Conservation (phyloP, 352 stramenopile species). For the Phytophthora pisi region DNA sequence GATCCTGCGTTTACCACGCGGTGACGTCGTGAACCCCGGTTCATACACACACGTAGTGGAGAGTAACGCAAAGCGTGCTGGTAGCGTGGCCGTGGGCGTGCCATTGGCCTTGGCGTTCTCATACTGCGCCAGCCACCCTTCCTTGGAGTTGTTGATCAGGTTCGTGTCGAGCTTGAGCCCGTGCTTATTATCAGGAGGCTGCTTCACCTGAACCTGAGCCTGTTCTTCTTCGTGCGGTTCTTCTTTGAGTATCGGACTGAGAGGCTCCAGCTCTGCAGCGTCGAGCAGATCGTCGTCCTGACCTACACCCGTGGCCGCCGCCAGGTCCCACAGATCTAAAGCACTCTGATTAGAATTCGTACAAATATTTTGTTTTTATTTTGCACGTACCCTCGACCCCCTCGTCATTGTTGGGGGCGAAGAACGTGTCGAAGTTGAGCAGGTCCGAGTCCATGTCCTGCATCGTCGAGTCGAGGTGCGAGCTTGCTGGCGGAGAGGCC, state of each 20-base stretch:
- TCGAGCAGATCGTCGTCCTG: constrained; percentile 42
- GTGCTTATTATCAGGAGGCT: constrained; percentile 11
- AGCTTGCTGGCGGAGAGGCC: constrained; percentile 25
- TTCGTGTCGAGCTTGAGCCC: constrained; percentile 33
- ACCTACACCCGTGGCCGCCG: constrained; percentile 14
- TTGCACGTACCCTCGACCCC: constrained; percentile 26
- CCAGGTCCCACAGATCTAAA: constrained; percentile 35
- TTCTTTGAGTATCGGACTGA: constrained; percentile 34
- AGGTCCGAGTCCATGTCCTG: constrained; percentile 45
- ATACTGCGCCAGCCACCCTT: constrained; percentile 25
- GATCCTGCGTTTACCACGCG: constrained; percentile 42
- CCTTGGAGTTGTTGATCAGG: constrained; percentile 21
- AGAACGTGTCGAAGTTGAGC: constrained; percentile 46
- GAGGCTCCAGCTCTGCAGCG: constrained; percentile 28
- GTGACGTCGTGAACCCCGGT: constrained; percentile 40
- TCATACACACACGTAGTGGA: constrained; percentile 43
- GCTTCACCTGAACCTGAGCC: constrained; percentile 24
- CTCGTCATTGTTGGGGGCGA: constrained; percentile 39
- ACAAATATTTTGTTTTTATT: too few relatives aligned
- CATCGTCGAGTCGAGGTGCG: constrained; percentile 16
- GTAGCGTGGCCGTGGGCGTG: constrained; percentile 34
- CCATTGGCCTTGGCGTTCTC: constrained; percentile 26
- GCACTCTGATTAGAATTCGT: not conserved
- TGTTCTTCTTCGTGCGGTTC: constrained; percentile 19
- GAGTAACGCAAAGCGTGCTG: constrained; percentile 35